These are phyloP conservation scores for Ascochyta clinopodiicola DNA, from an alignment of 2,329 filamentous ascomycete species.

Conservation along the genomic window DNA sequence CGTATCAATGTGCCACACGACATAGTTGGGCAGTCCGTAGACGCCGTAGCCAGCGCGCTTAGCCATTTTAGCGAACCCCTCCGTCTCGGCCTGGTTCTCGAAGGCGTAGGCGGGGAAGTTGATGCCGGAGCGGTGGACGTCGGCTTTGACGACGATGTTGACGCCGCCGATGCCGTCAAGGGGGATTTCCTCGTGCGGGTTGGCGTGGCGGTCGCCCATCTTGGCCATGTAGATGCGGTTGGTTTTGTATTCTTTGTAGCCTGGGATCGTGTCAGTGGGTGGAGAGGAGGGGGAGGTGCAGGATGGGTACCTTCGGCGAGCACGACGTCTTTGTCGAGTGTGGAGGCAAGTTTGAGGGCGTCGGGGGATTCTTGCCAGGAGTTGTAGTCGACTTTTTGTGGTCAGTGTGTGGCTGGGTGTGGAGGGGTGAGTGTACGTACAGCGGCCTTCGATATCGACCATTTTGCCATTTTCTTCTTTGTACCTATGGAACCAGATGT, in stretches of 20 bases:
- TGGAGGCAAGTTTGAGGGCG: slow-evolving; percentile 74
- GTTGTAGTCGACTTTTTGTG: slow-evolving; percentile 85
- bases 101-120: slow-evolving; percentile 98
- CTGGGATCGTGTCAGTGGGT: slow-evolving; percentile 51
- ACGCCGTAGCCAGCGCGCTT: slow-evolving; percentile 94
- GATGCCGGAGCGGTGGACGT: slow-evolving; percentile 95
- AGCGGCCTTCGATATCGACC: slow-evolving; percentile 89
- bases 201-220: slow-evolving; percentile 90
- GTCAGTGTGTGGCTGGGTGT: slow-evolving; percentile 14
- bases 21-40: slow-evolving; percentile 91
- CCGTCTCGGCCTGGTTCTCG: slow-evolving; percentile 98
- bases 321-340: slow-evolving; percentile 78
- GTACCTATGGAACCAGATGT: slow-evolving; percentile 97
- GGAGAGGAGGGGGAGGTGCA: neutral
- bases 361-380: slow-evolving; percentile 96
- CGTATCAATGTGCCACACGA: slow-evolving; percentile 98
- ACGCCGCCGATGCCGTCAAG: slow-evolving; percentile 97
- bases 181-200: slow-evolving; percentile 90
- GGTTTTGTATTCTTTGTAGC: slow-evolving; percentile 92
- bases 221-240: slow-evolving; percentile 86
- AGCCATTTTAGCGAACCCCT: slow-evolving; percentile 99
- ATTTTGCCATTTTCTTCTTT: slow-evolving; percentile 66
- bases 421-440: slow-evolving; percentile 58
- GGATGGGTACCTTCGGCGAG: slow-evolving; percentile 76
- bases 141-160: slow-evolving; percentile 96